These are phyloP conservation scores for Metschnikowia borealis DNA, from an alignment of 805 yeast genomes.

Conservation along the genomic window DNA sequence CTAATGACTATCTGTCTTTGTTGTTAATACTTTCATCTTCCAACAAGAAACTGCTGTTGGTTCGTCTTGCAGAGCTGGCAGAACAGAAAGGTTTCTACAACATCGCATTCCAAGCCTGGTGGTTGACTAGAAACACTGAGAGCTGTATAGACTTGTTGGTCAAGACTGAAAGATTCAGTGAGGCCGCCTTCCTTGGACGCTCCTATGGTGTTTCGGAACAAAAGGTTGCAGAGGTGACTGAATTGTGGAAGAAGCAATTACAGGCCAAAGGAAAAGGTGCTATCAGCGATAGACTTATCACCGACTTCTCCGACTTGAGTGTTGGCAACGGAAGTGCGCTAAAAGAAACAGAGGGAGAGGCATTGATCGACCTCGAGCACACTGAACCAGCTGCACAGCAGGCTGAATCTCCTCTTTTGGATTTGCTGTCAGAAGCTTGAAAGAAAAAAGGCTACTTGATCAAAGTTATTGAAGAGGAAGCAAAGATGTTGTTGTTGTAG, in stretches of 20 bases:
- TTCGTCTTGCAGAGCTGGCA: slow-evolving; percentile 62
- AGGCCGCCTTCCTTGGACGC: slow-evolving; percentile 76
- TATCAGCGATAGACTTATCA: slow-evolving; percentile 59
- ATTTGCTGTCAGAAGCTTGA: slow-evolving; percentile 3
- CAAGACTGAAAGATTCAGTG: slow-evolving; percentile 67
- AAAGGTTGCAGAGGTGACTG: slow-evolving; percentile 45
- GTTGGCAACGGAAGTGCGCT: slow-evolving; percentile 14
- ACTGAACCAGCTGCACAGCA: slow-evolving; percentile 1
- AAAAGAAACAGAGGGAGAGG: slow-evolving; percentile 8
- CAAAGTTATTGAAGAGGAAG: not conserved
- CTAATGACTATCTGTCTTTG: slow-evolving; percentile 78
- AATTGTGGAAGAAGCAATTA: slow-evolving; percentile 66
- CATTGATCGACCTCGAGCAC: slow-evolving; percentile 18
- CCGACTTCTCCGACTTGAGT: slow-evolving; percentile 29
- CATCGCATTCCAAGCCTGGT: slow-evolving; percentile 85
- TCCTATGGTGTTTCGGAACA: slow-evolving; percentile 53
- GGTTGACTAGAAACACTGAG: slow-evolving; percentile 74
- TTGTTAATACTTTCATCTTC: slow-evolving; percentile 79
- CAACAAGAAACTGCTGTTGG: slow-evolving; percentile 60
- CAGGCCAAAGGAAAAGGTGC: slow-evolving; percentile 46
- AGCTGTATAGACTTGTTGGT: slow-evolving; percentile 63
- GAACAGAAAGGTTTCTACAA: slow-evolving; percentile 76
- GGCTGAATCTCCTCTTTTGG: slow-evolving; percentile 11
- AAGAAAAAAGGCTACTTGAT: not conserved
- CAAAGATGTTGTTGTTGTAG: not conserved